These are phyloP conservation scores for Dactylellina drechsleri DNA, from an alignment of 2,329 filamentous ascomycete genomes.

Conservation along the genomic window DNA sequence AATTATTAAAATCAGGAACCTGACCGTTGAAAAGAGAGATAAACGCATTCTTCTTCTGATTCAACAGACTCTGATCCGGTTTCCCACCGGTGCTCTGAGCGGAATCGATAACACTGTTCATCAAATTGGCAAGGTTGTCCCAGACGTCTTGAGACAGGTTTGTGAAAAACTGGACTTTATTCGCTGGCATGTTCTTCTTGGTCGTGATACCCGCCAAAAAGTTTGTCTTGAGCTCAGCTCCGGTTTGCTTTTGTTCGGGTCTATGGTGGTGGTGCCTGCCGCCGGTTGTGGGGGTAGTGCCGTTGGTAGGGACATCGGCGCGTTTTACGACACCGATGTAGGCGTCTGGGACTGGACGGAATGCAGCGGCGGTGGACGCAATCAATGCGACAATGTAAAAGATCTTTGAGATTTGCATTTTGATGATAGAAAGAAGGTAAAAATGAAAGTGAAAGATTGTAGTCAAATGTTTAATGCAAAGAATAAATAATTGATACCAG, in stretches of 20 bases:
- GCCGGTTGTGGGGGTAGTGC: background rate
- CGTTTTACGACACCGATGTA: background rate
- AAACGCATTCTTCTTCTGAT: slow-evolving; percentile 11
- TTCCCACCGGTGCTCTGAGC: background rate
- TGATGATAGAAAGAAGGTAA: background rate
- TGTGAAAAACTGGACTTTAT: background rate
- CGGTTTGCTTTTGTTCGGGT: background rate
- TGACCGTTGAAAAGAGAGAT: slow-evolving; percentile 4
- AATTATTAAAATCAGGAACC: slow-evolving; percentile 3
- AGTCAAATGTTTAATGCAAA: too few species aligned
- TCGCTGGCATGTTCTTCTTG: background rate
- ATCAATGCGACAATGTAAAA: background rate
- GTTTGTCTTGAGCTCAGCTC: background rate
- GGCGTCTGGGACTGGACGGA: background rate
- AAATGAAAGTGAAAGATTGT: background rate
- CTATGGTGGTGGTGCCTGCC: too few species aligned
- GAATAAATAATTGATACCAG: too few species aligned
- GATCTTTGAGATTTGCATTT: background rate
- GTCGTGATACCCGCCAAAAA: background rate
- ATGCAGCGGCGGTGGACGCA: background rate
- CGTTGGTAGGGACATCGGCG: background rate
- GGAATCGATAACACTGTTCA: slow-evolving; percentile 1
- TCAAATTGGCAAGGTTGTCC: background rate
- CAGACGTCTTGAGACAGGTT: background rate
- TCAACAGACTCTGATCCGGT: background rate